These are phyloP conservation scores for Blumeria graminis DNA, from an alignment of 2,329 filamentous ascomycete species.

Conservation along the genomic window DNA sequence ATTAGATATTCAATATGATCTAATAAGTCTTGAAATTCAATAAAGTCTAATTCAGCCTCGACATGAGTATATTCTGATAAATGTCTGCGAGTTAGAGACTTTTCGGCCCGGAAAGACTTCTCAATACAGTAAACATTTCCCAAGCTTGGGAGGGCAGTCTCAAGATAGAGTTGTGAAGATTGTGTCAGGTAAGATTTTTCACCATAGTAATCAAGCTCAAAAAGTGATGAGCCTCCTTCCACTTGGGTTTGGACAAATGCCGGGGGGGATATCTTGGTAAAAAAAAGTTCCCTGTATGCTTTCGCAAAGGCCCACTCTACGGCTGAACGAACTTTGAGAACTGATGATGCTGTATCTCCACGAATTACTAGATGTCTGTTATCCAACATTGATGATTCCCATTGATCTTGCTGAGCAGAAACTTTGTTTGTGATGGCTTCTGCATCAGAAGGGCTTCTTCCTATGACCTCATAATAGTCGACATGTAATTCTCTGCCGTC, in stretches of 20 bases:
- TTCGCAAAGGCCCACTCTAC: conserved; percentile 43
- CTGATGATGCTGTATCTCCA: conserved; percentile 39
- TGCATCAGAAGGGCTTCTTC: conserved; percentile 44
- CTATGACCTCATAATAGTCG: conserved; percentile 45
- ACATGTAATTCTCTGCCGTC: conserved; percentile 47
- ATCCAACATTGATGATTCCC: conserved; percentile 25
- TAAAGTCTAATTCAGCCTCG: conserved; percentile 90
- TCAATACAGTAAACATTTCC: conserved; percentile 96
- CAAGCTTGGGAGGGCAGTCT: conserved; percentile 73
- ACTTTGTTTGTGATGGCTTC: conserved; percentile 54
- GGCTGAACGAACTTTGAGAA: conserved; percentile 48
- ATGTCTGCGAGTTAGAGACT: conserved; percentile 81
- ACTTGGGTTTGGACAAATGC: conserved; percentile 67
- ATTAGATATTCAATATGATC: conserved; percentile 60
- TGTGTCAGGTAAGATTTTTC: conserved; percentile 87
- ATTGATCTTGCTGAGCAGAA: conserved; percentile 38
- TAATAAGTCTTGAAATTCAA: conserved; percentile 75
- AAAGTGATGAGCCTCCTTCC: conserved; percentile 47
- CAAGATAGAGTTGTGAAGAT: conserved; percentile 90
- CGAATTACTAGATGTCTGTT: conserved; percentile 47
- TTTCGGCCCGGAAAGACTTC: conserved; percentile 96
- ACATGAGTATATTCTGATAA: conserved; percentile 92
- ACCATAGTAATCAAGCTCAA: conserved; percentile 32
- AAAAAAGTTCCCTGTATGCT: conserved; percentile 35
- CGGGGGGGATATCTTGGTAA: conserved; percentile 49